phyloP scores from a whole-genome alignment of 2,329 filamentous ascomycete species.

The Coniella vitis region DNA sequence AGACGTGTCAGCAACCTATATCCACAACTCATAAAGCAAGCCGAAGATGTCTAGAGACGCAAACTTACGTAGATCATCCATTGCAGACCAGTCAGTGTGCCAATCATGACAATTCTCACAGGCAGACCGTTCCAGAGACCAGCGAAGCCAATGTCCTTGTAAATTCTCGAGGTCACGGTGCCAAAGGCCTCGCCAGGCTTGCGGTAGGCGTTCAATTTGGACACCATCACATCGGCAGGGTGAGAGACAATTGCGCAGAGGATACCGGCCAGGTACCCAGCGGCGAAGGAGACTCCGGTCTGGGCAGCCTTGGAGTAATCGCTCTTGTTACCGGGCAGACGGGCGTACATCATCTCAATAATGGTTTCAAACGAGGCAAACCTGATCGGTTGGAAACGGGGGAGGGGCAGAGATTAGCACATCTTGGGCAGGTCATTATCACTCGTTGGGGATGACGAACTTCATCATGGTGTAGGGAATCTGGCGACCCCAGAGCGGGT shows the following conservation, averaged over 20 bases:
- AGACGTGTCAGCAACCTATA: too few relatives aligned
- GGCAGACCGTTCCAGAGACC: conserved; percentile 92
- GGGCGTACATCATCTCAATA: conserved; percentile 75
- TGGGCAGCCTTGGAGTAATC: conserved; percentile 78
- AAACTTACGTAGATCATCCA: conserved; percentile 83
- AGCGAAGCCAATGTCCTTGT: conserved; percentile 75
- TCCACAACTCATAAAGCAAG: not conserved
- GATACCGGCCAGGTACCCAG: conserved; percentile 82
- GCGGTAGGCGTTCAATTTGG: conserved; percentile 79
- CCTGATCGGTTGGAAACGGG: not conserved
- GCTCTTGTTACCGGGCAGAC: conserved; percentile 67
- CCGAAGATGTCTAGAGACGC: not conserved
- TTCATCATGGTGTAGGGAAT: conserved; percentile 92
- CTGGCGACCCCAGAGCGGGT: conserved; percentile 86
- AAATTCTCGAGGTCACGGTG: conserved; percentile 70
- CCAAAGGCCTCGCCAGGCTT: conserved; percentile 72
- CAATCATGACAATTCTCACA: conserved; percentile 84
- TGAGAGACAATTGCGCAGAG: conserved; percentile 78
- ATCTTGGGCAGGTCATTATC: not conserved
- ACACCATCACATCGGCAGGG: conserved; percentile 83
- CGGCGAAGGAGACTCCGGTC: conserved; percentile 77
- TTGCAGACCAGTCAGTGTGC: conserved; percentile 73
- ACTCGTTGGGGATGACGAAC: conserved; percentile 19
- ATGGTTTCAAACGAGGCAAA: conserved; percentile 90
- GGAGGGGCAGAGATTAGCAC: not conserved